These are phyloP conservation scores for Nothophoma quercina DNA, from an alignment of 2,329 filamentous ascomycete genomes.

Conservation along the genomic window DNA sequence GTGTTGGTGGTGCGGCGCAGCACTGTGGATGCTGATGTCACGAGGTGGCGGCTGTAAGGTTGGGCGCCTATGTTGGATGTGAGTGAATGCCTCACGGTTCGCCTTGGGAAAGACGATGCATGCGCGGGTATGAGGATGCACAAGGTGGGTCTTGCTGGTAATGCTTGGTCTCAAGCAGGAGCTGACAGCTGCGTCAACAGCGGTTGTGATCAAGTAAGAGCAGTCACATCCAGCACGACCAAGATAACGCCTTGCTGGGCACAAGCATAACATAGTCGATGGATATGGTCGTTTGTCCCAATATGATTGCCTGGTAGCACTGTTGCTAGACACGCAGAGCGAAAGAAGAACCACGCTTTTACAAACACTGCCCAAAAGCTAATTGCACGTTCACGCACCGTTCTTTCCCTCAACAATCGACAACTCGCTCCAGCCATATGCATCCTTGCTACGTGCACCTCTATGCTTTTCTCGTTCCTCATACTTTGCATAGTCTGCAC, in stretches of 20 bases:
- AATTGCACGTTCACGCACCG: too few species aligned
- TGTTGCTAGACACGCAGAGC: too few species aligned
- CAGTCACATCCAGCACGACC: background rate
- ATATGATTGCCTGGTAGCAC: too few species aligned
- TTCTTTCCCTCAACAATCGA: background rate
- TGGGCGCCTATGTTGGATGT: slow-evolving; percentile 12
- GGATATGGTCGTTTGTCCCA: too few species aligned
- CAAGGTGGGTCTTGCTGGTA: too few species aligned
- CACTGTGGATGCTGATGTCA: slow-evolving; percentile 7
- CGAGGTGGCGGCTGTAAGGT: slow-evolving; percentile 7
- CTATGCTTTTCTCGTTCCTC: background rate
- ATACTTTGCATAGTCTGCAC: background rate
- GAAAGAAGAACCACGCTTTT: too few species aligned
- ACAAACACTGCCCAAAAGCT: too few species aligned
- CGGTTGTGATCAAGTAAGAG: background rate
- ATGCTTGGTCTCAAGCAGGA: too few species aligned
- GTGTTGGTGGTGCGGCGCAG: slow-evolving; percentile 20
- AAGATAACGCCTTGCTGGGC: too few species aligned
- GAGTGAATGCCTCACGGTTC: slow-evolving; percentile 17
- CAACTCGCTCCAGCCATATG: background rate
- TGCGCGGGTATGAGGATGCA: too few species aligned
- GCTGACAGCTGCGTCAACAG: too few species aligned
- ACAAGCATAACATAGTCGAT: too few species aligned
- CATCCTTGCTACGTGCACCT: background rate
- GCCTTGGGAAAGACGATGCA: slow-evolving; percentile 23